These are phyloP conservation scores for Scleromitrula shiraiana DNA, from an alignment of 2,329 filamentous ascomycete genomes.

Conservation along the genomic window DNA sequence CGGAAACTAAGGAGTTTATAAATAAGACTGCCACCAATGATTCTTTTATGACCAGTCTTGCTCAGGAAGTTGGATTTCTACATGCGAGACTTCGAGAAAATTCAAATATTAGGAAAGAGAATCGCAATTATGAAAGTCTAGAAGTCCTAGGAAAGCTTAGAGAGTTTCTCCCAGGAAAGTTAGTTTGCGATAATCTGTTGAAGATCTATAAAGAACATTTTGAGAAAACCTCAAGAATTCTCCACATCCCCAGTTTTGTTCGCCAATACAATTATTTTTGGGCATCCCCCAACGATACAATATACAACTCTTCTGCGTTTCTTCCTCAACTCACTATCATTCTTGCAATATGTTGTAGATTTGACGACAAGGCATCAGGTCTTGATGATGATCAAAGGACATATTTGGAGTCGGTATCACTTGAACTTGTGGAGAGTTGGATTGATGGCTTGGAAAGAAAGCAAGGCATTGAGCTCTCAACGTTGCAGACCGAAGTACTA, in stretches of 20 bases:
- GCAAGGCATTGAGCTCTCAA: conserved; percentile 11
- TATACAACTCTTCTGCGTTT: conserved; percentile 6
- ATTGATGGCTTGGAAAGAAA: conserved; percentile 9
- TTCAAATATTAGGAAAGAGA: conserved; percentile 7
- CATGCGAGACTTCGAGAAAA: conserved; percentile 3
- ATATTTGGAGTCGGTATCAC: conserved; percentile 9
- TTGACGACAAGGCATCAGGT: not conserved
- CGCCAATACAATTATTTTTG: conserved; percentile 35
- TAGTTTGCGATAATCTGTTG: conserved; percentile 16
- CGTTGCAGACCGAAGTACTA: conserved; percentile 9
- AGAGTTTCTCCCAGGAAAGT: conserved; percentile 8
- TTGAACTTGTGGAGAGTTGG: conserved; percentile 10
- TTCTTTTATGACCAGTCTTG: not conserved
- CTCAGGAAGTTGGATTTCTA: conserved; percentile 11
- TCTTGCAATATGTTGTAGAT: conserved; percentile 9
- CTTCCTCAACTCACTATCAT: conserved; percentile 12
- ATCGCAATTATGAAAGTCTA: not conserved
- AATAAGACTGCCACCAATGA: conserved; percentile 4
- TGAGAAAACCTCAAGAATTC: conserved; percentile 35
- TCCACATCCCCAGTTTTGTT: conserved; percentile 38
- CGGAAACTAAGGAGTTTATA: conserved; percentile 6
- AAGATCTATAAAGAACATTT: conserved; percentile 35
- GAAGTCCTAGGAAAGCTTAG: conserved; percentile 2
- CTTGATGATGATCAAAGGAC: conserved; percentile 7
- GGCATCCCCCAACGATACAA: conserved; percentile 16